Evolutionary conservation across 2,329 filamentous ascomycete species (phyloP), one percentile per base, ranked within the genome.

Genomic region (Aureobasidium sp.): DNA sequence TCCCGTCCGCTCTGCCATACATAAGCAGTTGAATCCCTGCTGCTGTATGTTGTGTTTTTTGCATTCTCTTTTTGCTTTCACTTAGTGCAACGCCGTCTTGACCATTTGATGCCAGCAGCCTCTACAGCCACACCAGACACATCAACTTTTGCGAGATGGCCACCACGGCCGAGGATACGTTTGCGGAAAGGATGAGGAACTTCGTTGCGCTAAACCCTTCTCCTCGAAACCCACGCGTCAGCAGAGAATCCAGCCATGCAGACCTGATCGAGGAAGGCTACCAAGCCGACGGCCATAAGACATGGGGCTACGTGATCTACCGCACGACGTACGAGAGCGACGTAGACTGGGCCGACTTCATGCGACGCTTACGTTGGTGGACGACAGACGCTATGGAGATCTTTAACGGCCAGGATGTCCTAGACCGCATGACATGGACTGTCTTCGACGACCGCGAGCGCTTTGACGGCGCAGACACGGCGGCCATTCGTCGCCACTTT

Each of bases 261-360:
- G 63, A 64, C 46, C 25, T 29, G 47, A 64, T 63, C 50, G 60
- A 64, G 35, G 55, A 31, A 29, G 17, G 33, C 15, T 50, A 58
- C 21, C 51, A 58, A 49, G 43, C 15, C 7, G 53, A 62, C n/a
- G 51, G 54, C 4, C 63, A 65, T 45, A 38, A 50, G 8, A 62
- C 53, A 27, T 65, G 61, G 62, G 65, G 64, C 37, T 65, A 51
- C 19, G 62, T 66, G 10, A 62, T 66, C 54, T 65, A 66, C 27
- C 61, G 65, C 15, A 60, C 42, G 15, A 65, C 62, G 1, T 66
- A 64, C 57, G 33, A 51, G 19, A 61, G 50, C 37, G 57, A 64
- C 21, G 49, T 38, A n/a, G 62, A 62, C 43, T 66, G 65, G 64
- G 42, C 25, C 11, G 50, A 62, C 13, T 61, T 64, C 29, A 49